phyloP scores from a whole-genome alignment of 768 basidiomycete species.

The Rhizopogon roseolus region DNA sequence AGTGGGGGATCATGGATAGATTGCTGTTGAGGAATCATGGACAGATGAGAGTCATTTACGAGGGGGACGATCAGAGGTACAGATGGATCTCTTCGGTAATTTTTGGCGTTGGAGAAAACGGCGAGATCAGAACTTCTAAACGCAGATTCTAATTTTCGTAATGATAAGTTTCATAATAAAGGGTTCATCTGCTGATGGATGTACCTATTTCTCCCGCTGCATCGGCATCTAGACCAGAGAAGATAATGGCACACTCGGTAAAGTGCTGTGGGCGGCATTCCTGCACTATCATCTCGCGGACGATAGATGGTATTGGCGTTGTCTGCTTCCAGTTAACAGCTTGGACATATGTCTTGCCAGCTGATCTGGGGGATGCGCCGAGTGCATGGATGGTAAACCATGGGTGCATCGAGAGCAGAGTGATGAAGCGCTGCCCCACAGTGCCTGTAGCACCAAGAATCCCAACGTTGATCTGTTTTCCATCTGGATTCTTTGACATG shows the following conservation, averaged over 20 bases:
- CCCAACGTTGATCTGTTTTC: conserved; percentile 48
- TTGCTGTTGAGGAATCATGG: conserved; percentile 82
- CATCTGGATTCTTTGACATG: conserved; percentile 19
- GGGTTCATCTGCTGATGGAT: background rate
- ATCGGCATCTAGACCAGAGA: conserved; percentile 94
- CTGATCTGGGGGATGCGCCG: conserved; percentile 85
- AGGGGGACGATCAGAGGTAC: conserved; percentile 96
- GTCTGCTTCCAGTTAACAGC: conserved; percentile 89
- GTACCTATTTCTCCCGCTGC: conserved; percentile 93
- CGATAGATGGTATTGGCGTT: conserved; percentile 62
- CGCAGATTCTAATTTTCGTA: conserved; percentile 57
- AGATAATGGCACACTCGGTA: conserved; percentile 77
- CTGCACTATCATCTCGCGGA: conserved; percentile 53
- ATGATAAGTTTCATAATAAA: background rate
- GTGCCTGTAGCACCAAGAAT: conserved; percentile 89
- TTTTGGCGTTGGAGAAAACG: conserved; percentile 97
- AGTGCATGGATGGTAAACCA: conserved; percentile 86
- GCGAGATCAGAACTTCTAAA: conserved; percentile 86
- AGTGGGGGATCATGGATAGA: conserved; percentile 60
- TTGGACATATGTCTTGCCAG: conserved; percentile 71
- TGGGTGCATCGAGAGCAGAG: conserved; percentile 81
- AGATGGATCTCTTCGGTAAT: conserved; percentile 85
- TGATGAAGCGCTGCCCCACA: conserved; percentile 94
- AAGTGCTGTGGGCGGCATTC: conserved; percentile 80
- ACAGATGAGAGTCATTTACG: conserved; percentile 84